Conservation (phyloP, 2,329 filamentous ascomycete species). For the Alternaria incomplexa region DNA sequence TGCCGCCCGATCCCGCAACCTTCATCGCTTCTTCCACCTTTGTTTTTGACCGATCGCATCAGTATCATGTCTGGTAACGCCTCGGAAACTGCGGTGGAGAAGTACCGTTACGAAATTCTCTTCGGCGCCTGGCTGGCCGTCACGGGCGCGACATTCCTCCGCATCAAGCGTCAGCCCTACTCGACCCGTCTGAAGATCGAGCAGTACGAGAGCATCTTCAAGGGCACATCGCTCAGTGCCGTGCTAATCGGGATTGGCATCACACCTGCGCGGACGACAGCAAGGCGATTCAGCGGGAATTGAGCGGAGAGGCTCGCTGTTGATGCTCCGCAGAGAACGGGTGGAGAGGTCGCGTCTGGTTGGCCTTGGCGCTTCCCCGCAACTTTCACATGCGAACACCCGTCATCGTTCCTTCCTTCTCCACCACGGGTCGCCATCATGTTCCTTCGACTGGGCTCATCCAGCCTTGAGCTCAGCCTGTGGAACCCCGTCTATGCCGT, state of each 20-base stretch:
- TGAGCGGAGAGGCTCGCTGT: background rate
- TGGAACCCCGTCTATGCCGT: constrained; percentile 43
- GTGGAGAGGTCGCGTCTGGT: background rate
- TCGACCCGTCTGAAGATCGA: constrained; percentile 40
- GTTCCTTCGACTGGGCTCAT: constrained; percentile 19
- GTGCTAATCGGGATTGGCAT: constrained; percentile 35
- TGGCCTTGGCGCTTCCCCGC: constrained; percentile 17
- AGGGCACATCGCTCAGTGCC: constrained; percentile 40
- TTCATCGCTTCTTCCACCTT: background rate
- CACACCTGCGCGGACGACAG: constrained; percentile 24
- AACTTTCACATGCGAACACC: constrained; percentile 27
- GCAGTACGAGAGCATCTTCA: constrained; percentile 49
- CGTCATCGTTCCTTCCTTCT: background rate
- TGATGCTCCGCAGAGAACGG: background rate
- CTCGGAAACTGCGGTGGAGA: constrained; percentile 23
- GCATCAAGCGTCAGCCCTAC: constrained; percentile 45
- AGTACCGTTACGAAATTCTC: constrained; percentile 41
- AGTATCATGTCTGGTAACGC: constrained; percentile 21
- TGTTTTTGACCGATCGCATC: background rate
- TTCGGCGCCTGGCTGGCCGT: constrained; percentile 34
- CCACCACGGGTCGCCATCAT: constrained; percentile 6
- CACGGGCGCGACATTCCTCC: constrained; percentile 42
- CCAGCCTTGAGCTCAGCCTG: constrained; percentile 23
- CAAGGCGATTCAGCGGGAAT: constrained; percentile 21
- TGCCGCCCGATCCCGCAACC: background rate